Conservation (phyloP, 2,329 filamentous ascomycete species). For the Ploettnerulaceae sp. region DNA sequence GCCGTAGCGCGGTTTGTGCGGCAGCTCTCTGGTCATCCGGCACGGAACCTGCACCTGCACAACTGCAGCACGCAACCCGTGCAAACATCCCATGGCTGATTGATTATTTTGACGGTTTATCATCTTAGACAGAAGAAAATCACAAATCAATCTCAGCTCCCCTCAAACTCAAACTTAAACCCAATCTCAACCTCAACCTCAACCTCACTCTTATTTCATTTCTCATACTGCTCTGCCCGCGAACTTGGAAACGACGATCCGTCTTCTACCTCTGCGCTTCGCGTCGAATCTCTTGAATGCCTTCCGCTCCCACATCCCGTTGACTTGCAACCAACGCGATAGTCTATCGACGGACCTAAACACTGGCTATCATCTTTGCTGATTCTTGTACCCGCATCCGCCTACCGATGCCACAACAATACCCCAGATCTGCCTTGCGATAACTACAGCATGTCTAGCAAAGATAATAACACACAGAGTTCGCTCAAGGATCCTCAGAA, state of each 20-base stretch:
- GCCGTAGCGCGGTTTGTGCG: not conserved
- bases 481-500: slow-evolving; percentile 19
- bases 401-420: slow-evolving; percentile 1
- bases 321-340: slow-evolving; percentile 7
- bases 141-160: not conserved
- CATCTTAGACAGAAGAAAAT: not conserved
- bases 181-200: no score
- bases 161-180: not conserved
- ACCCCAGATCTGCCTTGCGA: not conserved
- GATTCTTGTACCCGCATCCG: not conserved
- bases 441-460: slow-evolving; percentile 3
- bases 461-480: slow-evolving; percentile 1
- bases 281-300: slow-evolving; percentile 13
- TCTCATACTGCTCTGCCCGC: not conserved
- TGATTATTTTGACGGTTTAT: not conserved
- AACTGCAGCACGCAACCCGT: not conserved
- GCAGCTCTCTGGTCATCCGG: slow-evolving; percentile 2
- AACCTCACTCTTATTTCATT: no score
- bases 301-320: slow-evolving; percentile 3
- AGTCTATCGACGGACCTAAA: not conserved
- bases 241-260: not conserved
- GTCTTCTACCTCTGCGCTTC: not conserved
- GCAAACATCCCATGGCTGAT: slow-evolving; percentile 1
- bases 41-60: not conserved
- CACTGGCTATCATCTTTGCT: not conserved